These are phyloP conservation scores for Hypoxylon trugodes DNA, from an alignment of 495 filamentous ascomycete genomes.

Conservation along the genomic window DNA sequence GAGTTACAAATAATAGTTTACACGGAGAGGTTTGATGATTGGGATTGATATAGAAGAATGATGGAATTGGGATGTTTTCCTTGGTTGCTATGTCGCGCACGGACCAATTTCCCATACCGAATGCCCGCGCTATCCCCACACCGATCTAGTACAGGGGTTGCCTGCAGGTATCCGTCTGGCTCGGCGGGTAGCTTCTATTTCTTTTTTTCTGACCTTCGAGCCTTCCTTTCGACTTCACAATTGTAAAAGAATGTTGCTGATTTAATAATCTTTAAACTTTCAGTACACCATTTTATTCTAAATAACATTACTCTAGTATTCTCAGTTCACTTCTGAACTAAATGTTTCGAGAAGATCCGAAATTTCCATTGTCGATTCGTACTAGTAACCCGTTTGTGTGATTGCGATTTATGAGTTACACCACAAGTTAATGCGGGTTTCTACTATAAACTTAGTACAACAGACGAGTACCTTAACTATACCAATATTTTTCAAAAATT, in stretches of 20 bases:
- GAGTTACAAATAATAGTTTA: not conserved
- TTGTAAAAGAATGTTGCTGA: too few relatives aligned
- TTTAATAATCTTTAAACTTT: too few relatives aligned
- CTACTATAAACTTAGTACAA: not conserved
- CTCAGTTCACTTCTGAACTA: too few relatives aligned
- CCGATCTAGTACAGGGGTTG: slow-evolving; percentile 25
- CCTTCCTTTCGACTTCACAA: too few relatives aligned
- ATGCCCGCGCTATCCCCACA: slow-evolving; percentile 14
- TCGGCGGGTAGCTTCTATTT: not conserved
- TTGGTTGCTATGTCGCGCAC: slow-evolving; percentile 39
- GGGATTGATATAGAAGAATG: slow-evolving; percentile 6
- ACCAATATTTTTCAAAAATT: not conserved
- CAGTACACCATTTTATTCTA: too few relatives aligned
- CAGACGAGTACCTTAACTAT: not conserved
- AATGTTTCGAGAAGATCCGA: too few relatives aligned
- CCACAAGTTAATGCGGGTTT: not conserved
- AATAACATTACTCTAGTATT: too few relatives aligned
- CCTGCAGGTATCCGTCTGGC: slow-evolving; percentile 5
- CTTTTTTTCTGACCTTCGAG: too few relatives aligned
- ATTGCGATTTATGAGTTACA: too few relatives aligned
- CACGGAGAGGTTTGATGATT: not conserved
- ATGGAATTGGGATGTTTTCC: slow-evolving; percentile 32
- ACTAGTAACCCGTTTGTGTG: too few relatives aligned
- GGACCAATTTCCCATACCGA: slow-evolving; percentile 15
- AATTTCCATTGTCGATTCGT: too few relatives aligned